phyloP scores from a whole-genome alignment of 768 basidiomycete species.

The Collybia sordida region DNA sequence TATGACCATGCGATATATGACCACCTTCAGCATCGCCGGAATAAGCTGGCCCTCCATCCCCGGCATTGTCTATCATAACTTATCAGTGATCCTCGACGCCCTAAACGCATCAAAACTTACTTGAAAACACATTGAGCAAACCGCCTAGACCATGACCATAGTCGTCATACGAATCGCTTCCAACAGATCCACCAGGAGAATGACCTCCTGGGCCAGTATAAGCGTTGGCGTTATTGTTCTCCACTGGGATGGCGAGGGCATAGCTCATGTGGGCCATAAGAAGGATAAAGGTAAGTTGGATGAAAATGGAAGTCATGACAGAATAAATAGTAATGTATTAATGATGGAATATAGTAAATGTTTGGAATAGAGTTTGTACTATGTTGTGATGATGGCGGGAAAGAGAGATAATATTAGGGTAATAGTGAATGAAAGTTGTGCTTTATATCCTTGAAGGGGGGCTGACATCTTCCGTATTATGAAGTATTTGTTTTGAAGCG shows the following conservation, averaged over 20 bases:
- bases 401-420: slow-evolving; percentile 8
- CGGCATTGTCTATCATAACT: slow-evolving; percentile 23
- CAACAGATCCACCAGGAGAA: slow-evolving; percentile 31
- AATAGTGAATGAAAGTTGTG: neutral
- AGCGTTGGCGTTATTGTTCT: slow-evolving; percentile 26
- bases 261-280: slow-evolving; percentile 21
- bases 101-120: slow-evolving; percentile 18
- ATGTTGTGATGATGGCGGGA: slow-evolving; percentile 21
- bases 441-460: slow-evolving; percentile 18
- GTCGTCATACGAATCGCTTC: neutral
- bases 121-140: slow-evolving; percentile 22
- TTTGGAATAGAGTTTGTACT: slow-evolving; percentile 17
- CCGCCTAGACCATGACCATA: slow-evolving; percentile 9
- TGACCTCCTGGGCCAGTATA: slow-evolving; percentile 33
- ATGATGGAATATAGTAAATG: slow-evolving; percentile 10
- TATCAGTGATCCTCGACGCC: neutral
- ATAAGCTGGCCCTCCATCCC: slow-evolving; percentile 28
- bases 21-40: slow-evolving; percentile 24
- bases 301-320: slow-evolving; percentile 23
- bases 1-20: neutral
- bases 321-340: slow-evolving; percentile 9
- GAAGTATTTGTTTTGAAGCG: slow-evolving; percentile 18
- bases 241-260: slow-evolving; percentile 23
- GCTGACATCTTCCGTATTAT: slow-evolving; percentile 15
- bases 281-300: slow-evolving; percentile 18